Evolutionary conservation across 2,329 filamentous ascomycete genomes (phyloP).

Genomic region (Aspergillus vadensis): DNA sequence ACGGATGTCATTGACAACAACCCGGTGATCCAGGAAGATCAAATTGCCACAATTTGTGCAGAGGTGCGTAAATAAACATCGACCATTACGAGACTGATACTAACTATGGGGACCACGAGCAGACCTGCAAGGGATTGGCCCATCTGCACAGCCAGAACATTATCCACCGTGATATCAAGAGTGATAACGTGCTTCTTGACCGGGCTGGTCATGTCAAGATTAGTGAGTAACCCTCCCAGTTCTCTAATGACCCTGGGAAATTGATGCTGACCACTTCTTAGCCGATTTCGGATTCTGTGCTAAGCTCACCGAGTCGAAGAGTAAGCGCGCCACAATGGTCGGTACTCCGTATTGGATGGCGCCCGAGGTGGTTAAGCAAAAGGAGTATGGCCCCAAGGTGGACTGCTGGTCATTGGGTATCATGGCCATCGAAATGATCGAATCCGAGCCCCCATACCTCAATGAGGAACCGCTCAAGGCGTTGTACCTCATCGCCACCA

Average conservation of each 20-base stretch:
- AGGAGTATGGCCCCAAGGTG: slow-evolving; percentile 97
- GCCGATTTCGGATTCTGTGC: slow-evolving; percentile 99
- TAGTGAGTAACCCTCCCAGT: slow-evolving; percentile 64
- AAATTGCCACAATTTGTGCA: slow-evolving; percentile 94
- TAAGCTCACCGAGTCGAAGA: slow-evolving; percentile 95
- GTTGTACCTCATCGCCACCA: slow-evolving; percentile 95
- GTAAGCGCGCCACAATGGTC: slow-evolving; percentile 98
- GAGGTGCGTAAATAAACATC: slow-evolving; percentile 65
- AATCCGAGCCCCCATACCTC: slow-evolving; percentile 94
- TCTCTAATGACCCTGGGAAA: not conserved
- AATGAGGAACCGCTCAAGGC: slow-evolving; percentile 98
- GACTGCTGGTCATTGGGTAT: slow-evolving; percentile 99
- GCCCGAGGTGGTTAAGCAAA: slow-evolving; percentile 98
- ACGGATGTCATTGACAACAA: slow-evolving; percentile 99
- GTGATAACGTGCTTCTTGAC: slow-evolving; percentile 94
- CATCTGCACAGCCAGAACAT: slow-evolving; percentile 96
- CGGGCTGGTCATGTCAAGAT: slow-evolving; percentile 96
- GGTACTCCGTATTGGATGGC: slow-evolving; percentile 99
- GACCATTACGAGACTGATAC: not conserved
- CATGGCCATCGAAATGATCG: slow-evolving; percentile 99
- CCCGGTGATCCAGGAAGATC: slow-evolving; percentile 86
- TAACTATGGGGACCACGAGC: slow-evolving; percentile 19
- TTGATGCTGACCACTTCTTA: slow-evolving; percentile 44
- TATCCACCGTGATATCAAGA: slow-evolving; percentile 99
- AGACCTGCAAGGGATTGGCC: slow-evolving; percentile 94